Conservation (phyloP, 345 rosid genomes). For the Excoecaria cochinchinensis region DNA sequence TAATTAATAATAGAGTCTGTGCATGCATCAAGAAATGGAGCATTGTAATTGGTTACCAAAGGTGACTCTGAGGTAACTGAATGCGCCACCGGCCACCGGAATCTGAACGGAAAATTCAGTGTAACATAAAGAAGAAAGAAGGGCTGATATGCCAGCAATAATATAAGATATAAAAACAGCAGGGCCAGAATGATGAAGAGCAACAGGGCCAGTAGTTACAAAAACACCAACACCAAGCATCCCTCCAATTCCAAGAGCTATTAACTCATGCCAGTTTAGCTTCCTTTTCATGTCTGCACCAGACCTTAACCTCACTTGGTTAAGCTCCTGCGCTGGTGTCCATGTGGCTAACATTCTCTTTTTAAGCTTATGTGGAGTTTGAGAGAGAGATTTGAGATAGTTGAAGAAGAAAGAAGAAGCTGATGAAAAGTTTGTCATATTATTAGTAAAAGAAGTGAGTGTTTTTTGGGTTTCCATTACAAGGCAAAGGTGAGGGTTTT, state of each 20-base stretch:
- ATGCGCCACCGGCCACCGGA: constrained; percentile 97
- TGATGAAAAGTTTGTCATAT: constrained; percentile 28
- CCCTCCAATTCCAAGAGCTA: constrained; percentile 92
- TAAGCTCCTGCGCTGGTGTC: constrained; percentile 88
- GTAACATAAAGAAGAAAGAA: constrained; percentile 89
- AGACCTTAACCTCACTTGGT: constrained; percentile 80
- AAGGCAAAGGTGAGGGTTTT: constrained; percentile 22
- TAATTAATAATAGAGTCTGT: not conserved
- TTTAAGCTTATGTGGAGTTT: constrained; percentile 78
- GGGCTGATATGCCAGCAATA: constrained; percentile 78
- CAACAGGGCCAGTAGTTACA: constrained; percentile 78
- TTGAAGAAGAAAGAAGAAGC: constrained; percentile 25
- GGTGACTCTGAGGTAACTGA: constrained; percentile 88
- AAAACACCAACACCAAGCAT: constrained; percentile 97
- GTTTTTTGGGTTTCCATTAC: constrained; percentile 31
- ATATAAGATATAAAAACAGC: constrained; percentile 81
- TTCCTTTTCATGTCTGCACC: constrained; percentile 96
- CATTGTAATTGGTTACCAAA: constrained; percentile 50
- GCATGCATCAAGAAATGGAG: not conserved
- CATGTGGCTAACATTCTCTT: constrained; percentile 88
- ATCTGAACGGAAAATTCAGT: constrained; percentile 88
- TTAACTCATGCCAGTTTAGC: constrained; percentile 73
- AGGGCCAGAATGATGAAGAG: constrained; percentile 63
- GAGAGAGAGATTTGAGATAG: constrained; percentile 67
- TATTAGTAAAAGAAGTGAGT: constrained; percentile 17